Base-by-base conservation (phyloP, 345 rosid genomes). In the Eucalyptus pumila region DNA sequence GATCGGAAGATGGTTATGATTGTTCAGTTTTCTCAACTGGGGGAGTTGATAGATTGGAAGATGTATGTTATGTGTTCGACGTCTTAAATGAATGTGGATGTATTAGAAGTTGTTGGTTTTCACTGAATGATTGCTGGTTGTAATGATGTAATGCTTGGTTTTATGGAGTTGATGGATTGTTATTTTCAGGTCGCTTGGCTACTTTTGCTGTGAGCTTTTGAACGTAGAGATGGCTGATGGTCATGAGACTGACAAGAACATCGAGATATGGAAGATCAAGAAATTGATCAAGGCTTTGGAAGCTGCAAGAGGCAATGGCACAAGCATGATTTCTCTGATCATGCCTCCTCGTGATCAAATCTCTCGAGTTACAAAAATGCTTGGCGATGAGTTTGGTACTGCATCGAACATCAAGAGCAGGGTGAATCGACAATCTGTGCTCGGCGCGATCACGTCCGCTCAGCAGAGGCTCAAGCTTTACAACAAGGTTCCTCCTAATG, bases 261-360 rank as follows among this genome's bases (percentile, higher is more conserved):
- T 95, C 51, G 96, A 95, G 92, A 94, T 94, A 89, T 95, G 97
- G 97, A 95, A 95, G 93, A 94, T 94, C 87, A 94, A 95, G 92
- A 95, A 93, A 92, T 90, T 95, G 87, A 95, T 95, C 72, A 94
- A 94, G 90, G 96, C 97, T 37, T 91, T 94, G 86, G 96, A 95
- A 90, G 92, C 97, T 83, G 97, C 97, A 50, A 90, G 96, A 87
- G 97, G 97, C 87, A 95, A 95, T 89, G 97, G 97, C 14, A 95
- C 97, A 48, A 95, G 97, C 95, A 95, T 95, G 97, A 95, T 95
- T 80, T 95, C 97, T 44, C 97, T 95, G 65, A 95, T 95, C 88
- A 94, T 95, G 95, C 97, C 97, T 45, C 96, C 97, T 27, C 94
- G 94, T 67, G 97, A 95, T 93, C 97, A 95, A 91, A 86, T 95